Evolutionary conservation across 2,329 filamentous ascomycete genomes (phyloP), one percentile per base, ranked within the genome.

Genomic region (Colletotrichum cuscutae): DNA sequence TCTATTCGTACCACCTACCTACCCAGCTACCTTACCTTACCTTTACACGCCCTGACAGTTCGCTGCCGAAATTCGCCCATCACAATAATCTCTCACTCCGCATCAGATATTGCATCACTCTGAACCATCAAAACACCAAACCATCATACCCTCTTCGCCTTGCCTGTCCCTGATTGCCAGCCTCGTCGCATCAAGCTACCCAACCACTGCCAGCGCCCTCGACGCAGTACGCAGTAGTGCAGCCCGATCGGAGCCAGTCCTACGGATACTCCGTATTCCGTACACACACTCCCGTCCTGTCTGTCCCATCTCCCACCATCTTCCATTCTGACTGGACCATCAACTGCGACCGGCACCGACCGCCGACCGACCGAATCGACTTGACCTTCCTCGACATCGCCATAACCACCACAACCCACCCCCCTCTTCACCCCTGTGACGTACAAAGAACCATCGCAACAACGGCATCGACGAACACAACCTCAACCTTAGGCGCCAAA

Each of bases 201-300:
- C 60, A 26, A 57, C 42, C 46, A 28, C 12, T 57, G 24, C 60
- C 64, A 28, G 66, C 60, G 53, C 56, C 37, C 46, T 49, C 60
- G 32, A 12, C 32, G 32, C 32, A 35, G 32, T 67, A 35, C 32
- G 32, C 32, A 35, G 32, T 67, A 73, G 60, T 56, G 71, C 66
- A 73, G 66, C 71, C 66, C 71, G 71, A 73, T 71, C 70, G 71
- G 56, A 70, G 70, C 70, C 70, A 60, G 54, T 70, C 46, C 42
- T 22, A 22, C 65, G 42, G 42, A 22, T 49, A 49, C 42, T 49
- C 42, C 37, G 37, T 42, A 42, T 12, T 42, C 37, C 37, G 37
- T 42, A 42, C 37, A 19, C 15, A 42, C 37, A 42, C 15, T 42
- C 37, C 15, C 37, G 37, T 42, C 37, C 37, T 42, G 37, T 19